Evolutionary conservation across 352 stramenopile genomes (phyloP), one percentile per base, ranked within the genome.

Genomic region (Pythium plurisporium): DNA sequence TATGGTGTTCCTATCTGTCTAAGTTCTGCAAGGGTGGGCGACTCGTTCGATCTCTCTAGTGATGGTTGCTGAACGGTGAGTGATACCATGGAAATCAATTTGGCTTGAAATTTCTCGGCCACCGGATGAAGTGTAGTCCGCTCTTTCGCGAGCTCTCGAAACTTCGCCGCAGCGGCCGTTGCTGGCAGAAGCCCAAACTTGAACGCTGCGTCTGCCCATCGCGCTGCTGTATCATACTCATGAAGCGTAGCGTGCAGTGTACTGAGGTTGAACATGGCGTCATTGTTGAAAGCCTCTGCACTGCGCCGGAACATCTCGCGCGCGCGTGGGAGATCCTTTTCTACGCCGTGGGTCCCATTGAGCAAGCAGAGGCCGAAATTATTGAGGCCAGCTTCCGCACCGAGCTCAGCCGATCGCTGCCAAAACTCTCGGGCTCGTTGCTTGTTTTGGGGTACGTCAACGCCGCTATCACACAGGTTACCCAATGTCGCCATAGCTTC

Each of bases 231-330:
- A 17, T 37, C 26, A 23, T 22, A 57, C 9, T 57, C 50, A 2
- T 19, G 25, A 9, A 57, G 36, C 17, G 25, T 30, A 0, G 17
- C 50, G 27, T 57, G 50, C 2, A 57, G 4, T 12, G 22, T 3
- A 3, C 11, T 27, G 22, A 57, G 36, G 50, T 57, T 57, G 37
- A n/a, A 19, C 50, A 57, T 57, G 0, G 36, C 37, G 29, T 47
- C 37, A 26, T 57, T 57, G 14, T 41, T 26, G n/a, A 49, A 38
- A 5, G 8, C n/a, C 50, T 57, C 50, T 17, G 37, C 50, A 17
- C 50, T 57, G 36, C 36, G 50, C 5, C 50, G 50, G 27, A 57
- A 49, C n/a, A 57, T n/a, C 11, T 57, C 50, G 4, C 50, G 25
- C 3, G 50, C 50, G 9, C 26, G 23, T 14, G 50, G 4, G 4